A percentile compares a stretch with the other conserved stretches of the same genome.
Evolutionary conservation across 177 flowering plant genomes (phyloP).

Genomic region (Telopea speciosissima): DNA sequence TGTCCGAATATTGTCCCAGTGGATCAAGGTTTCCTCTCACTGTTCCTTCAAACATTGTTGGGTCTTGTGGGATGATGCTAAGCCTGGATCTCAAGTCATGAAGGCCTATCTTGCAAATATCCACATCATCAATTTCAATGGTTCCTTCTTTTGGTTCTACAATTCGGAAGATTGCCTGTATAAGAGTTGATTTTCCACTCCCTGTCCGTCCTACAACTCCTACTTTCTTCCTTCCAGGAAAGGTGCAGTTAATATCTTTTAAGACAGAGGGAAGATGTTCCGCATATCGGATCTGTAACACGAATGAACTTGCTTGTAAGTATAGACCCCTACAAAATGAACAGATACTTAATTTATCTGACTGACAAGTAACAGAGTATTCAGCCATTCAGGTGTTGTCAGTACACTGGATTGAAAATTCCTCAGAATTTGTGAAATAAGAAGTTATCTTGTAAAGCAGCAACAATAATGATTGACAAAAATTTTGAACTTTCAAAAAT

Average conservation of each 20-base stretch:
- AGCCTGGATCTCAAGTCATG: constrained; percentile 87
- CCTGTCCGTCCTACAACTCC: constrained; percentile 98
- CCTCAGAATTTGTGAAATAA: not conserved
- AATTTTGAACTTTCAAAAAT: not conserved
- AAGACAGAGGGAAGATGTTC: constrained; percentile 84
- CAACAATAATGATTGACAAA: not conserved
- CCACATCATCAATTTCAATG: constrained; percentile 70
- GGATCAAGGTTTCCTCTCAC: constrained; percentile 92
- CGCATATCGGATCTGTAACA: constrained; percentile 79
- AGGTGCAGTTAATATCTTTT: constrained; percentile 70
- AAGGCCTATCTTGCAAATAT: constrained; percentile 74
- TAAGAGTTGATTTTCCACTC: constrained; percentile 95
- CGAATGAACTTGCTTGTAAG: not conserved
- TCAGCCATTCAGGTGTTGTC: not conserved
- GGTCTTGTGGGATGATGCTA: constrained; percentile 95
- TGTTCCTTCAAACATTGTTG: constrained; percentile 89
- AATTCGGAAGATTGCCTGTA: constrained; percentile 84
- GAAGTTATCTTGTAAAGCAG: not conserved
- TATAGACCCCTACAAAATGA: not conserved
- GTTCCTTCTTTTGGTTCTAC: constrained; percentile 81
- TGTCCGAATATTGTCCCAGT: constrained; percentile 52
- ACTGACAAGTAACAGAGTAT: not conserved
- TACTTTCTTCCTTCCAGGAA: constrained; percentile 74
- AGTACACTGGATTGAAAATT: not conserved
- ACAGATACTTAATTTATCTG: not conserved